Base-by-base conservation (phyloP, 371 early-diverging fungal genomes). In the Lichtheimia ornata region DNA sequence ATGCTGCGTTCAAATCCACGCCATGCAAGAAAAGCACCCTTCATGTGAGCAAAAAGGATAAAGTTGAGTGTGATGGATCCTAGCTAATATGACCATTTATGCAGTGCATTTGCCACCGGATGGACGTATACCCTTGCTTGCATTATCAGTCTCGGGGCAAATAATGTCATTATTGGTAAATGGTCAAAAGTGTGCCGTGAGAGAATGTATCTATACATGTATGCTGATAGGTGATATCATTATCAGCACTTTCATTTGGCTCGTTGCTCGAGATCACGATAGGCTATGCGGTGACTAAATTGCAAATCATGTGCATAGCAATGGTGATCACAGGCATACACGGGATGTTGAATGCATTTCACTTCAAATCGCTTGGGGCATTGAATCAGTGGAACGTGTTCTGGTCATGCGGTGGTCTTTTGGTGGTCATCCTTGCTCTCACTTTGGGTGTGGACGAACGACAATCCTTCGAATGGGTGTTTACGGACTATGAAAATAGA, bases 31-130 rank as follows among this genome's bases (percentile, higher is more conserved):
- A 55, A 57, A 4, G 76, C 76, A 0, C 67, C 74, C 4, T 55
- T 74, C 54, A 62, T 65, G 78, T 78, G 70, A 72, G 71, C 44
- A 24, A 25, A 30, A 28, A 4, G 44, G 18, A 42, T 47, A n/a
- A n/a, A n/a, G 41, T 53, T 30, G 2, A 11, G 35, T 35, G 35
- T 9, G 2, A 35, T 35, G 24, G 30, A 15, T 30, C 30, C 17
- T 27, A 9, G 53, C 30, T n/a, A 60, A 17, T 5, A 30, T n/a
- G 27, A 13, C 42, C 51, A 50, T 58, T 7, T 59, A 47, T 30
- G 28, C 35, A 79, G 80, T 14, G 77, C 76, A 6, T 79, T 79
- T 58, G 35, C 72, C n/a, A 74, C 75, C 13, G 80, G 80, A 9
- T 79, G 80, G 76, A 73, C 69, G 4, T 79, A 79, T 49, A 54